These are phyloP conservation scores for Sabuloglossum arenarium DNA, from an alignment of 495 filamentous ascomycete genomes.

Conservation along the genomic window DNA sequence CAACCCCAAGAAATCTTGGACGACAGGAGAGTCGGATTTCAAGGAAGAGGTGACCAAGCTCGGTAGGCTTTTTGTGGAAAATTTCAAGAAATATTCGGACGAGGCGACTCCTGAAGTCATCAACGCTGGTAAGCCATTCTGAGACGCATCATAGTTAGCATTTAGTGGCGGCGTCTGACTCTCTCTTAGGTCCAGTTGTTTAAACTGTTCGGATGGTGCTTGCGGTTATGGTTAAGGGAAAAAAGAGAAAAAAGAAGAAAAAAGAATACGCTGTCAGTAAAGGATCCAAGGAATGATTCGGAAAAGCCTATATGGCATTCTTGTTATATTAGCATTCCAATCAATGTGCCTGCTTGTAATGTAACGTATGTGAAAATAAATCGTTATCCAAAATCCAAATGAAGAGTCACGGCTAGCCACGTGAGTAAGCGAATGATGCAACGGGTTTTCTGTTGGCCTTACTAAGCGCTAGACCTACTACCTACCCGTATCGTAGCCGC, in stretches of 20 bases:
- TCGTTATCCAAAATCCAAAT: no score
- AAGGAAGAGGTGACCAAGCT: conserved; percentile 74
- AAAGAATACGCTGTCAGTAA: not conserved
- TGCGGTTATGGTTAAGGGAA: not conserved
- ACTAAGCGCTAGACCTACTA: no score
- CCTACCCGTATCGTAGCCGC: not conserved
- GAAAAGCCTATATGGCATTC: not conserved
- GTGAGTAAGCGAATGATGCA: no score
- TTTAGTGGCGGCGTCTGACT: not conserved
- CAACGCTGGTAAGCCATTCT: conserved; percentile 33
- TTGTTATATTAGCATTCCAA: not conserved
- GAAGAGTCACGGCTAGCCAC: no score
- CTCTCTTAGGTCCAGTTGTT: not conserved
- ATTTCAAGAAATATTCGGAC: conserved; percentile 88
- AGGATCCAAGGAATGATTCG: not conserved
- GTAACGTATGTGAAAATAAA: not conserved
- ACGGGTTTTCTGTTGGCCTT: not conserved
- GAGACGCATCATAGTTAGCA: not conserved
- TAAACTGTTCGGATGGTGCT: not conserved
- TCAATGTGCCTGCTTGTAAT: not conserved
- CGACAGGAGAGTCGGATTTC: conserved; percentile 54
- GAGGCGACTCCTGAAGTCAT: conserved; percentile 72
- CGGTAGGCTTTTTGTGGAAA: conserved; percentile 71
- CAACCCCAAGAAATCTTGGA: conserved; percentile 89
- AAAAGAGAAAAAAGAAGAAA: not conserved